phyloP scores from a whole-genome alignment of 192 early-diverging fungal genomes.

The Chytriomyces confervae region DNA sequence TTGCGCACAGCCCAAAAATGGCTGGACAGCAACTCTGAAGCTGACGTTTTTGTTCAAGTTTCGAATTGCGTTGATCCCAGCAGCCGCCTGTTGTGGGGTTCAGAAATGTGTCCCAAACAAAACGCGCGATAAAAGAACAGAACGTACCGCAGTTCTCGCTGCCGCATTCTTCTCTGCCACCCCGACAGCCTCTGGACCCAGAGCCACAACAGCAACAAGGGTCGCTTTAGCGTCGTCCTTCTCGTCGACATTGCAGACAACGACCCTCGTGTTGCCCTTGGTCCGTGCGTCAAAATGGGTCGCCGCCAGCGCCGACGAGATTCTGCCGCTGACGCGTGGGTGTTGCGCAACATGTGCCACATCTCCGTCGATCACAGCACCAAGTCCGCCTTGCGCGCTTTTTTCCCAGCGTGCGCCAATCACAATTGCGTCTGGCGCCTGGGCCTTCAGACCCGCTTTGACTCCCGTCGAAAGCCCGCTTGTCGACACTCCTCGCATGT shows the following conservation, averaged over 20 bases:
- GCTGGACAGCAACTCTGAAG: constrained; percentile 17
- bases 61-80: neutral
- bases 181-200: neutral
- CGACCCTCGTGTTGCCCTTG: neutral
- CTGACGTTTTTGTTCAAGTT: neutral
- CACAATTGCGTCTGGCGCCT: constrained; percentile 12
- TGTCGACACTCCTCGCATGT: neutral
- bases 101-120: no score
- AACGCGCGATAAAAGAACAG: neutral
- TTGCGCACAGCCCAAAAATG: neutral
- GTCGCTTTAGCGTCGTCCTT: neutral
- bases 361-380: neutral
- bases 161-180: neutral
- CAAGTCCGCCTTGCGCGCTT: neutral
- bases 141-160: constrained; percentile 8
- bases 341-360: neutral
- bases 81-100: neutral
- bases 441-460: neutral
- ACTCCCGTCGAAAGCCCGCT: neutral
- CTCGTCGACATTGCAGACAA: neutral
- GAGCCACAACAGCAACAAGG: neutral
- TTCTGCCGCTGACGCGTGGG: no score
- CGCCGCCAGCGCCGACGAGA: neutral
- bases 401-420: constrained; percentile 3
- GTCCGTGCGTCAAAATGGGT: neutral